phyloP scores from a whole-genome alignment of 1,284 basidiomycete genomes.

The Pyrrhoderma lamaoense region DNA sequence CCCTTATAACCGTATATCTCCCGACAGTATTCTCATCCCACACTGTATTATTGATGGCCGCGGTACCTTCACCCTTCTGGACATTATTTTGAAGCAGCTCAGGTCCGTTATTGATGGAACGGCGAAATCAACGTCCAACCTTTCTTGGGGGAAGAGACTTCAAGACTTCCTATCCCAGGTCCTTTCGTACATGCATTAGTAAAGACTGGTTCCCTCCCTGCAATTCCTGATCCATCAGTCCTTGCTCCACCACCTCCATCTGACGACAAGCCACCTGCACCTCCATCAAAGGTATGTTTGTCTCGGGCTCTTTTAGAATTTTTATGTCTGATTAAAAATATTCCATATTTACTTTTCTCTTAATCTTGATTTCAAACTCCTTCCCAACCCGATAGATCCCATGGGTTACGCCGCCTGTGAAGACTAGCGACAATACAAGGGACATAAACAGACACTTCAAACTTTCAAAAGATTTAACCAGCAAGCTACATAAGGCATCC shows the following conservation, averaged over 20 bases:
- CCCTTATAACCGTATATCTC: not conserved
- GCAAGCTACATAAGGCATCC: constrained; percentile 1
- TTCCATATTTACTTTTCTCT: no score
- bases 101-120: not conserved
- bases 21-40: not conserved
- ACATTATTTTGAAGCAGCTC: constrained; percentile 1
- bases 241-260: not conserved
- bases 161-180: not conserved
- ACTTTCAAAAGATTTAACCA: constrained; percentile 1
- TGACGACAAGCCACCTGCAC: not conserved
- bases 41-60: constrained; percentile 5
- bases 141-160: constrained; percentile 3
- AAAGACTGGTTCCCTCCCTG: not conserved
- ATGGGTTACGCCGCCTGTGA: constrained; percentile 1
- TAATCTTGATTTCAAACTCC: no score
- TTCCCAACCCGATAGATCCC: no score
- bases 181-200: not conserved
- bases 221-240: not conserved
- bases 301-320: not conserved
- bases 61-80: constrained; percentile 1
- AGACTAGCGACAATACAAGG: not conserved
- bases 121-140: not conserved
- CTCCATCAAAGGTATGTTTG: not conserved
- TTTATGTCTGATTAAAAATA: not conserved
- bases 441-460: not conserved